phyloP scores from a whole-genome alignment of 352 stramenopile genomes.

The Peronosclerospora sorghi region DNA sequence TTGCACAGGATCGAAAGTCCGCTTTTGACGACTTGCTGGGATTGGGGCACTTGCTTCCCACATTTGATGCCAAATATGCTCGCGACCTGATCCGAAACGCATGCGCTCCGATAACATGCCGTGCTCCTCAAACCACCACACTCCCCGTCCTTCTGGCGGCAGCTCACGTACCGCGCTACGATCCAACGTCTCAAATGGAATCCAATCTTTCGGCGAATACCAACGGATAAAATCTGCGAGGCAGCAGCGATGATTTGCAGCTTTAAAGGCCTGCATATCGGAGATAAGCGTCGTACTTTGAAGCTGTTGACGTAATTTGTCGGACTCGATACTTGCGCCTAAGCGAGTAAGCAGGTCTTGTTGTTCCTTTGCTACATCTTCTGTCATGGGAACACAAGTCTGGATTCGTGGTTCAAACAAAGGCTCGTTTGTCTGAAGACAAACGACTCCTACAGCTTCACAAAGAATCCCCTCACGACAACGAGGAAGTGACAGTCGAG shows the following conservation, averaged over 20 bases:
- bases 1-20: slow-evolving; percentile 55
- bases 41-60: slow-evolving; percentile 45
- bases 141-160: slow-evolving; percentile 27
- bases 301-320: slow-evolving; percentile 61
- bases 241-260: slow-evolving; percentile 51
- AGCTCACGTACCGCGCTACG: slow-evolving; percentile 14
- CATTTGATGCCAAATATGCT: slow-evolving; percentile 67
- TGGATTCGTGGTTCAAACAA: slow-evolving; percentile 65
- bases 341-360: slow-evolving; percentile 64
- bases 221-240: slow-evolving; percentile 75
- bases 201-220: slow-evolving; percentile 80
- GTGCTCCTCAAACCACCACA: slow-evolving; percentile 62
- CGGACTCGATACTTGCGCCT: slow-evolving; percentile 48
- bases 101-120: slow-evolving; percentile 70
- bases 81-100: slow-evolving; percentile 26
- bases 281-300: slow-evolving; percentile 62
- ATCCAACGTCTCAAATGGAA: slow-evolving; percentile 26
- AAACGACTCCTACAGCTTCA: slow-evolving; percentile 19
- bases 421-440: slow-evolving; percentile 30
- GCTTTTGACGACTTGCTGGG: slow-evolving; percentile 50
- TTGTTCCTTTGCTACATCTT: slow-evolving; percentile 69
- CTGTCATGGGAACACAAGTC: slow-evolving; percentile 53
- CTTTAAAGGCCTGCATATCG: slow-evolving; percentile 83
- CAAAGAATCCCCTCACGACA: slow-evolving; percentile 24
- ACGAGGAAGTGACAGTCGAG: slow-evolving; percentile 2